These are phyloP conservation scores for Knufia petricola DNA, from an alignment of 2,329 filamentous ascomycete species.

Conservation along the genomic window DNA sequence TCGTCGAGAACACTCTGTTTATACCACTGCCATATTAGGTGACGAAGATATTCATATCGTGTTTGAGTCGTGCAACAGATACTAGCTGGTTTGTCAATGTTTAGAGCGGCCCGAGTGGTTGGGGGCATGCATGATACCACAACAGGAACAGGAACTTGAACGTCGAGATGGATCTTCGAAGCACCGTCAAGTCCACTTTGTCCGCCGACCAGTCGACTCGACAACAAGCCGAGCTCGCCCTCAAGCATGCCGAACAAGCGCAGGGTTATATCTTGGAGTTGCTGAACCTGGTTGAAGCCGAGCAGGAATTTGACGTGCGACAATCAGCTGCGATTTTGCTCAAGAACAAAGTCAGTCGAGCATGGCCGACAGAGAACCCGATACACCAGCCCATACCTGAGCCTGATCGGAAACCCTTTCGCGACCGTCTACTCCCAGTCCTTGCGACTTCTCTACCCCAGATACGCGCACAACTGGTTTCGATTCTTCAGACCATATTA, in stretches of 20 bases:
- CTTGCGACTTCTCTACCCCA: slow-evolving; percentile 70
- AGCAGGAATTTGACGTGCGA: slow-evolving; percentile 75
- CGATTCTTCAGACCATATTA: slow-evolving; percentile 89
- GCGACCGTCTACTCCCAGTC: slow-evolving; percentile 79
- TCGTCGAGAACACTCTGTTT: neutral
- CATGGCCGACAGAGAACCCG: slow-evolving; percentile 75
- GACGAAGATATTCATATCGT: neutral
- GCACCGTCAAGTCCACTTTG: slow-evolving; percentile 55
- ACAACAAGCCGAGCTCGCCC: slow-evolving; percentile 53
- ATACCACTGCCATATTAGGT: neutral
- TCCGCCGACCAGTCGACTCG: slow-evolving; percentile 53
- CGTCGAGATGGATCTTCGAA: slow-evolving; percentile 37
- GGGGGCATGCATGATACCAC: slow-evolving; percentile 8
- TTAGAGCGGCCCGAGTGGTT: slow-evolving; percentile 2
- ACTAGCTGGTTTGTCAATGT: slow-evolving; percentile 1
- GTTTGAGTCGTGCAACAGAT: neutral
- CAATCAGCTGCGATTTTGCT: slow-evolving; percentile 91
- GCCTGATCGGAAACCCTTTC: slow-evolving; percentile 77
- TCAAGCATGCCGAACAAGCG: slow-evolving; percentile 80
- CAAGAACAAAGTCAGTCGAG: slow-evolving; percentile 92
- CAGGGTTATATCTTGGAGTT: slow-evolving; percentile 84
- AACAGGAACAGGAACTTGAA: neutral
- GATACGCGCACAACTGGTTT: slow-evolving; percentile 85
- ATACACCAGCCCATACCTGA: slow-evolving; percentile 70
- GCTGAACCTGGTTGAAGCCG: slow-evolving; percentile 78